Conservation (phyloP, 2,329 filamentous ascomycete species). For the Aureobasidium mangrovei region DNA sequence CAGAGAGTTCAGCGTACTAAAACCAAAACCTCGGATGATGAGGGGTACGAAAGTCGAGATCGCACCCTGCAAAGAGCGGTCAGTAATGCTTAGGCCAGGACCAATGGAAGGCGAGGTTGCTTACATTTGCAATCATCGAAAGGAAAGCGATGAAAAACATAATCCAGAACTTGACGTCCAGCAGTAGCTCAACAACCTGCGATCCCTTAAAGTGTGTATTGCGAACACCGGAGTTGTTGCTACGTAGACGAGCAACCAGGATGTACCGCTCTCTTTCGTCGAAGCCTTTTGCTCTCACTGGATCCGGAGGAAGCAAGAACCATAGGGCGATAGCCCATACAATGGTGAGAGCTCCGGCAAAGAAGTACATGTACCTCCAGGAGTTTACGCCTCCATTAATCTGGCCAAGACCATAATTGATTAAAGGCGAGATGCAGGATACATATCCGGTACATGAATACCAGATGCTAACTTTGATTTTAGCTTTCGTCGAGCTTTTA, state of each 20-base stretch:
- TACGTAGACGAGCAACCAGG: conserved; percentile 21
- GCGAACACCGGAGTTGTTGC: conserved; percentile 23
- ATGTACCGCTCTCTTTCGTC: conserved; percentile 27
- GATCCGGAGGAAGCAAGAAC: conserved; percentile 34
- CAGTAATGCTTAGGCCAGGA: conserved; percentile 33
- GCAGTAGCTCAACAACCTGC: conserved; percentile 32
- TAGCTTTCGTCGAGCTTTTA: too few relatives aligned
- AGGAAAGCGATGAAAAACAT: conserved; percentile 33
- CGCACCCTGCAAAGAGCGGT: conserved; percentile 33
- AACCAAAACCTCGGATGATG: conserved; percentile 39
- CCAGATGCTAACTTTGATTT: conserved; percentile 29
- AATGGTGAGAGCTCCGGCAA: conserved; percentile 35
- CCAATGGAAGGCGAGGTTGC: conserved; percentile 9
- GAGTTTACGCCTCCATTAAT: conserved; percentile 32
- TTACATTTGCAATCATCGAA: conserved; percentile 36
- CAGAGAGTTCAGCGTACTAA: conserved; percentile 35
- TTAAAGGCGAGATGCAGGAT: conserved; percentile 21
- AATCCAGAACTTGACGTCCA: conserved; percentile 33
- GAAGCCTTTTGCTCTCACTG: conserved; percentile 35
- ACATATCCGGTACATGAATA: conserved; percentile 39
- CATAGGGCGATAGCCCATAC: conserved; percentile 33
- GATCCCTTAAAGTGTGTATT: conserved; percentile 39
- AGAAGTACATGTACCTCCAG: conserved; percentile 37
- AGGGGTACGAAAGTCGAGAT: conserved; percentile 31
- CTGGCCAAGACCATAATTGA: conserved; percentile 37